These are phyloP conservation scores for Vinca minor DNA, from an alignment of 257 asterid genomes.

Conservation along the genomic window DNA sequence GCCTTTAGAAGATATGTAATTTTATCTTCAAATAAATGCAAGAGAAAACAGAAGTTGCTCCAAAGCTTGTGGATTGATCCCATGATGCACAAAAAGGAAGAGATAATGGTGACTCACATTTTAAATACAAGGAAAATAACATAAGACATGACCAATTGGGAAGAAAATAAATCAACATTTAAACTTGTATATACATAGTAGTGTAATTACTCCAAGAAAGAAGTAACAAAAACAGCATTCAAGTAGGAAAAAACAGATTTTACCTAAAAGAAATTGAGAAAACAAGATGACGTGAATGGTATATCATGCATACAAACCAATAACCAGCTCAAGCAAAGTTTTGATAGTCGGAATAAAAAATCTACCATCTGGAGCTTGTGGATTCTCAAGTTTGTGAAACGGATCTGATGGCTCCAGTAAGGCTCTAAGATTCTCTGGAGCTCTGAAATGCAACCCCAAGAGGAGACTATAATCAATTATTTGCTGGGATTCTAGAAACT, in stretches of 20 bases:
- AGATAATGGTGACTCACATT: background rate
- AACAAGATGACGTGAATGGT: background rate
- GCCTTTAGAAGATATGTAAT: background rate
- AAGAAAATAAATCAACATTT: background rate
- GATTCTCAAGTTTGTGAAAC: slow-evolving; percentile 28
- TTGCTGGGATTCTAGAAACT: slow-evolving; percentile 73
- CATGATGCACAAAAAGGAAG: background rate
- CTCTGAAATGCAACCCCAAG: slow-evolving; percentile 87
- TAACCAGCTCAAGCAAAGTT: background rate
- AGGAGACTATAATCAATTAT: slow-evolving; percentile 93
- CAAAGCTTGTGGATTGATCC: background rate
- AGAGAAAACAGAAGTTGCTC: background rate
- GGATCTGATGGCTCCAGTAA: slow-evolving; percentile 57
- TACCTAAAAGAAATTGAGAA: background rate
- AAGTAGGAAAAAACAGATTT: background rate
- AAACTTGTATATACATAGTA: background rate
- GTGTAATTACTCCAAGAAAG: background rate
- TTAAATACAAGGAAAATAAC: background rate
- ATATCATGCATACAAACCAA: background rate
- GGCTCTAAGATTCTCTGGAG: slow-evolving; percentile 78
- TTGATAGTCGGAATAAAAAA: slow-evolving; percentile 14
- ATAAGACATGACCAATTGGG: background rate
- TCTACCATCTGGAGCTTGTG: slow-evolving; percentile 38
- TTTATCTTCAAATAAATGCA: background rate
- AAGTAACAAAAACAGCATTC: background rate